Conservation (phyloP, 2,329 filamentous ascomycete species). For the Rachicladosporium sp. region DNA sequence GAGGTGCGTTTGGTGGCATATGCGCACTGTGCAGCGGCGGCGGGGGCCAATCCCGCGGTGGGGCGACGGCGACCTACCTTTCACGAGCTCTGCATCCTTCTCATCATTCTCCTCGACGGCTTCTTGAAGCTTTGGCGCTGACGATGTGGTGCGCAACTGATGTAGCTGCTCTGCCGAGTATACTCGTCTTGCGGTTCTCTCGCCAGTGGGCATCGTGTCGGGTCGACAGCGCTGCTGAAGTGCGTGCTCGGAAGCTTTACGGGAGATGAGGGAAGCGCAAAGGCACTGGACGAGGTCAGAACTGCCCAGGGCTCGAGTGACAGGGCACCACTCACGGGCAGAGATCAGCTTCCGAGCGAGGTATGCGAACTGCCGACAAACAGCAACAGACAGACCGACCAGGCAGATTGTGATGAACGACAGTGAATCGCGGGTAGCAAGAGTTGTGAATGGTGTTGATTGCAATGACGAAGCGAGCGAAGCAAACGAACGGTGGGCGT, state of each 20-base stretch:
- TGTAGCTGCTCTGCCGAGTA: slow-evolving; percentile 27
- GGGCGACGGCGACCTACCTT: slow-evolving; percentile 17
- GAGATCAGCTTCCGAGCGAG: no score
- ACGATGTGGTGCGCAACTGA: slow-evolving; percentile 21
- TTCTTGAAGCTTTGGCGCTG: slow-evolving; percentile 23
- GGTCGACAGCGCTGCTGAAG: no score
- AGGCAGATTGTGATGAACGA: not conserved
- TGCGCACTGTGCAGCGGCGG: not conserved
- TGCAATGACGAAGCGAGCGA: slow-evolving; percentile 15
- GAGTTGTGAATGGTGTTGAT: slow-evolving; percentile 22
- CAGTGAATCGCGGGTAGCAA: slow-evolving; percentile 15
- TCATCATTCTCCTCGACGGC: slow-evolving; percentile 24
- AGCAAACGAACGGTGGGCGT: slow-evolving; percentile 11
- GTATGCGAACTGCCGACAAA: no score
- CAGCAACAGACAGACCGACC: not conserved
- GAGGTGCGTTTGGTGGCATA: not conserved
- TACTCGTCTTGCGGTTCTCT: slow-evolving; percentile 20
- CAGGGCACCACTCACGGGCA: no score
- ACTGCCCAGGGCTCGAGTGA: no score
- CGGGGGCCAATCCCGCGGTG: not conserved
- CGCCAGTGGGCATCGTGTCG: slow-evolving; percentile 5
- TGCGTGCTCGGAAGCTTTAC: no score
- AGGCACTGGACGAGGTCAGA: no score
- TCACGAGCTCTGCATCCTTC: slow-evolving; percentile 25
- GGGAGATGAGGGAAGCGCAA: no score